These are phyloP conservation scores for Verticillium nonalfalfae DNA, from an alignment of 2,329 filamentous ascomycete genomes.

Conservation along the genomic window DNA sequence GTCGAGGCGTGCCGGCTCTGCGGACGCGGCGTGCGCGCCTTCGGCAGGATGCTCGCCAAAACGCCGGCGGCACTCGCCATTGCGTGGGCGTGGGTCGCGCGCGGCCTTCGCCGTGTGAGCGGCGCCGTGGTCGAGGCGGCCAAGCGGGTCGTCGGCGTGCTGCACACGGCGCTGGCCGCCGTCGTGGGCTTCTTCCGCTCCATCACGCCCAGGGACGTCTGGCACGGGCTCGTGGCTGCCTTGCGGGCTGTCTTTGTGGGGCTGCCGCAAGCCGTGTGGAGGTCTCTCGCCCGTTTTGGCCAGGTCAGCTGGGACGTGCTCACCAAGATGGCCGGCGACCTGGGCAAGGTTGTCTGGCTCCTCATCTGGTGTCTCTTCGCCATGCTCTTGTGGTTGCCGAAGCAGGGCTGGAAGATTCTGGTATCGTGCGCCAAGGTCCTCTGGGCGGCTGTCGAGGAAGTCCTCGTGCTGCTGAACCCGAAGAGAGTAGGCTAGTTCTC, in stretches of 20 bases:
- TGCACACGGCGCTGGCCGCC: conserved; percentile 28
- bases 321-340: not conserved
- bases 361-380: conserved; percentile 19
- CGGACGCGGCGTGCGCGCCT: too few relatives aligned
- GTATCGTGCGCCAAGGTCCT: conserved; percentile 21
- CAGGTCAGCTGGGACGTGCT: conserved; percentile 17
- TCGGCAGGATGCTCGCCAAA: conserved; percentile 15
- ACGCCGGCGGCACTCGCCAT: conserved; percentile 14
- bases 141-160: conserved; percentile 19
- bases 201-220: conserved; percentile 32
- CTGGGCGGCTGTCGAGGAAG: conserved; percentile 24
- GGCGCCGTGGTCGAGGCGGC: conserved; percentile 17
- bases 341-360: conserved; percentile 11
- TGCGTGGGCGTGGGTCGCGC: conserved; percentile 20
- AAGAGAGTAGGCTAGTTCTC: conserved; percentile 16
- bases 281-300: conserved; percentile 20
- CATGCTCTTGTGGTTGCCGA: conserved; percentile 21
- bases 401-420: conserved; percentile 23
- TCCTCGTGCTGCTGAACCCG: conserved; percentile 28
- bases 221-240: conserved; percentile 24
- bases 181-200: conserved; percentile 23
- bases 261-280: conserved; percentile 20
- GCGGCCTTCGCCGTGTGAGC: conserved; percentile 18
- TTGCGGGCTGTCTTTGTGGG: conserved; percentile 23
- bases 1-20: not conserved